Percentiles rank a stretch among this genome's conserved stretches.
Evolutionary conservation across 805 yeast species (phyloP).

Genomic region (Candida railenensis): DNA sequence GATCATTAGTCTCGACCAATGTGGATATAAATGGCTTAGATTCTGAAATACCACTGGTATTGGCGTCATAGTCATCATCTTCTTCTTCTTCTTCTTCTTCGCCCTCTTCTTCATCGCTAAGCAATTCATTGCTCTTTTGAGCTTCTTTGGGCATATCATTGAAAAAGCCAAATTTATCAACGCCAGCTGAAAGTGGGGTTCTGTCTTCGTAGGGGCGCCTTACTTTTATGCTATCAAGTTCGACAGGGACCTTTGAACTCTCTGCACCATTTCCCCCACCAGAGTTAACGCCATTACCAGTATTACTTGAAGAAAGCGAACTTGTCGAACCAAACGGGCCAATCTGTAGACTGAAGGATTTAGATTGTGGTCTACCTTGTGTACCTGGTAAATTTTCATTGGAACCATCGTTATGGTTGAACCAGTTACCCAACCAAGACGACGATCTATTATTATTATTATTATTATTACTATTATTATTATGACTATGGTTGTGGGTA

Average conservation of each 20-base stretch:
- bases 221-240: slow-evolving; percentile 32
- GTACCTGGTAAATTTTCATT: slow-evolving; percentile 3
- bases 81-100: not conserved
- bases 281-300: not conserved
- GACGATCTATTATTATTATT: slow-evolving; percentile 1
- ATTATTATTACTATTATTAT: not conserved
- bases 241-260: slow-evolving; percentile 37
- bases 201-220: slow-evolving; percentile 1
- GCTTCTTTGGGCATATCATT: slow-evolving; percentile 15
- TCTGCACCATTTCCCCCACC: not conserved
- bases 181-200: slow-evolving; percentile 15
- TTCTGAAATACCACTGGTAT: not conserved
- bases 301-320: slow-evolving; percentile 9
- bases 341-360: slow-evolving; percentile 11
- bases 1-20: slow-evolving; percentile 1
- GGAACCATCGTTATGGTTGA: slow-evolving; percentile 5
- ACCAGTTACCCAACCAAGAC: slow-evolving; percentile 18
- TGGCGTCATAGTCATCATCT: not conserved
- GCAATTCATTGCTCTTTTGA: not conserved
- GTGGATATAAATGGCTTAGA: not conserved
- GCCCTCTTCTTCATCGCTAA: not conserved
- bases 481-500: not conserved
- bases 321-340: slow-evolving; percentile 21
- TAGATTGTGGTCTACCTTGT: slow-evolving; percentile 16
- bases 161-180: slow-evolving; percentile 53